These are phyloP conservation scores for Neovahlkampfia damariscottae DNA, from an alignment of 78 protist species.

Conservation along the genomic window DNA sequence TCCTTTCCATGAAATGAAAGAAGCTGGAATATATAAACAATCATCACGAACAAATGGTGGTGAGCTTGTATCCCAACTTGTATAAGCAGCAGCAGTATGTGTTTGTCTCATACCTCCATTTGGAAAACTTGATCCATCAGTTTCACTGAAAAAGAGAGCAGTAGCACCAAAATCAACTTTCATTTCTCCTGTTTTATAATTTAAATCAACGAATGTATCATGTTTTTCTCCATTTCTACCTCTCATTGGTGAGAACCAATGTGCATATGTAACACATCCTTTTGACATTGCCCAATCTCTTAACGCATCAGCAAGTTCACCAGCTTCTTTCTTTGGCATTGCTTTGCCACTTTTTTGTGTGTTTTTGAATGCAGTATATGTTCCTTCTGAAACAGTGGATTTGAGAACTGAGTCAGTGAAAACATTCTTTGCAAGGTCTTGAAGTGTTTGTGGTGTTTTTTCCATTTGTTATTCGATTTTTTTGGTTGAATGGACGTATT, in stretches of 20 bases:
- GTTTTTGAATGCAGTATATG: no score
- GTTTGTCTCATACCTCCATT: slow-evolving; percentile 82
- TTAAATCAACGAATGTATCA: slow-evolving; percentile 46
- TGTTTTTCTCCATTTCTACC: slow-evolving; percentile 57
- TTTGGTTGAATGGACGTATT: no score
- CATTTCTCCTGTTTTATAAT: slow-evolving; percentile 25
- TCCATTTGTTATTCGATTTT: neutral
- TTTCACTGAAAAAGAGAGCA: slow-evolving; percentile 63
- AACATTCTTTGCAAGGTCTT: neutral
- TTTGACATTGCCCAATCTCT: slow-evolving; percentile 69
- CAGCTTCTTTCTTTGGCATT: slow-evolving; percentile 9
- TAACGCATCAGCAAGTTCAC: slow-evolving; percentile 49
- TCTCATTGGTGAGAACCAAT: slow-evolving; percentile 79
- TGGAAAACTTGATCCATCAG: slow-evolving; percentile 86
- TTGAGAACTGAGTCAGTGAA: no score
- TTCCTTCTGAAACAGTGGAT: no score
- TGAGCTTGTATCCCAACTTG: slow-evolving; percentile 71
- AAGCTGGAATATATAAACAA: slow-evolving; percentile 55
- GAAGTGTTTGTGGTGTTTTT: neutral
- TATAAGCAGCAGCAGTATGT: slow-evolving; percentile 83
- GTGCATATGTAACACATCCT: slow-evolving; percentile 71
- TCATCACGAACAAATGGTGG: slow-evolving; percentile 58
- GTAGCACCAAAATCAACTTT: slow-evolving; percentile 44
- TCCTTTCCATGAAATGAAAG: slow-evolving; percentile 56
- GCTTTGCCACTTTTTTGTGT: neutral